Evolutionary conservation across 257 asterid species (phyloP).

Genomic region (Solanum virginianum): DNA sequence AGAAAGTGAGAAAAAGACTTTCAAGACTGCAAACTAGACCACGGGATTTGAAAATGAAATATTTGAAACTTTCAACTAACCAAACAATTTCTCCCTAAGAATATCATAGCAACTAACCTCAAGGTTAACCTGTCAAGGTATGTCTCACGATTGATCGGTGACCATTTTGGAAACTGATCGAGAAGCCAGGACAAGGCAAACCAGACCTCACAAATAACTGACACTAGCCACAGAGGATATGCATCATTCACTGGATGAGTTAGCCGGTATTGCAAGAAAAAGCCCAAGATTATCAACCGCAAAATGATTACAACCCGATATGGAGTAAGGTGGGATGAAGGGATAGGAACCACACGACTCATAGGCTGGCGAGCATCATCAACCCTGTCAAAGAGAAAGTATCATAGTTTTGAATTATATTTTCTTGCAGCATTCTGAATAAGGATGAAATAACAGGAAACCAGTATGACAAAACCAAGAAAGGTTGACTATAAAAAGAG

Average conservation of each 20-base stretch:
- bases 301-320: slow-evolving; percentile 55
- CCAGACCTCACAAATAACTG: slow-evolving; percentile 71
- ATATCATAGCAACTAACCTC: slow-evolving; percentile 21
- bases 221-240: slow-evolving; percentile 65
- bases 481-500: neutral
- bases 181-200: slow-evolving; percentile 66
- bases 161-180: slow-evolving; percentile 68
- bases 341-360: slow-evolving; percentile 48
- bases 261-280: slow-evolving; percentile 58
- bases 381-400: slow-evolving; percentile 28
- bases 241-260: slow-evolving; percentile 69
- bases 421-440: neutral
- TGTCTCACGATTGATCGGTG: slow-evolving; percentile 56
- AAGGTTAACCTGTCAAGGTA: slow-evolving; percentile 54
- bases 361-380: slow-evolving; percentile 63
- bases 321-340: slow-evolving; percentile 52
- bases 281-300: slow-evolving; percentile 53
- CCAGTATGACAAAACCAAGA: slow-evolving; percentile 13
- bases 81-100: neutral
- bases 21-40: neutral
- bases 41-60: neutral
- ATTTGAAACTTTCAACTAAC: neutral
- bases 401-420: neutral
- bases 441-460: neutral
- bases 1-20: neutral